A percentile compares a stretch with the other conserved stretches of the same genome.
Evolutionary conservation across 345 rosid genomes (phyloP).

Genomic region (Hibiscus syriacus): DNA sequence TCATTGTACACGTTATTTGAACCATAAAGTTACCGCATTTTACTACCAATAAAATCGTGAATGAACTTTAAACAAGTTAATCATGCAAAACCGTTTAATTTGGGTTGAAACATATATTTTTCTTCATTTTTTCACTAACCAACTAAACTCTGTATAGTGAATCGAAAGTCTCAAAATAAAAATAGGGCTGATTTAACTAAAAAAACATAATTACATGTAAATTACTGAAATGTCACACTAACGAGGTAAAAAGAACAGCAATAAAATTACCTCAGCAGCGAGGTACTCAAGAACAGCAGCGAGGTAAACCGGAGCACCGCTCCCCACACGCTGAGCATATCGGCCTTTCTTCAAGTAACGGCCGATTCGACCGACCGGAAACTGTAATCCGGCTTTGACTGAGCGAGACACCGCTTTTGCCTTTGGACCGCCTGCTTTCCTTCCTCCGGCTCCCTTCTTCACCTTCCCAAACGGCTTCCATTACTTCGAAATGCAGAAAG

Average conservation of each 20-base stretch:
- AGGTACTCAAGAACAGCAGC: slow-evolving; percentile 83
- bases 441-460: slow-evolving; percentile 65
- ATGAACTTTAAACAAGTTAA: background rate
- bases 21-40: background rate
- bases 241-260: background rate
- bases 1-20: background rate
- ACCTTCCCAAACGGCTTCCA: slow-evolving; percentile 49
- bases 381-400: slow-evolving; percentile 64
- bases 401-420: slow-evolving; percentile 75
- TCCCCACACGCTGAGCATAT: slow-evolving; percentile 55
- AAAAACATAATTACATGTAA: background rate
- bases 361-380: slow-evolving; percentile 77
- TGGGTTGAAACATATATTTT: background rate
- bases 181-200: background rate
- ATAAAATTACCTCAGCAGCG: slow-evolving; percentile 58
- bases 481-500: slow-evolving; percentile 5
- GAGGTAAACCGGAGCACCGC: slow-evolving; percentile 72
- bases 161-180: background rate
- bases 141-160: background rate
- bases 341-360: slow-evolving; percentile 74
- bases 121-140: background rate
- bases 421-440: slow-evolving; percentile 69
- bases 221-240: background rate
- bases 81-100: background rate
- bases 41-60: background rate